These are phyloP conservation scores for Hysterangium stoloniferum DNA, from an alignment of 768 basidiomycete genomes.

Conservation along the genomic window DNA sequence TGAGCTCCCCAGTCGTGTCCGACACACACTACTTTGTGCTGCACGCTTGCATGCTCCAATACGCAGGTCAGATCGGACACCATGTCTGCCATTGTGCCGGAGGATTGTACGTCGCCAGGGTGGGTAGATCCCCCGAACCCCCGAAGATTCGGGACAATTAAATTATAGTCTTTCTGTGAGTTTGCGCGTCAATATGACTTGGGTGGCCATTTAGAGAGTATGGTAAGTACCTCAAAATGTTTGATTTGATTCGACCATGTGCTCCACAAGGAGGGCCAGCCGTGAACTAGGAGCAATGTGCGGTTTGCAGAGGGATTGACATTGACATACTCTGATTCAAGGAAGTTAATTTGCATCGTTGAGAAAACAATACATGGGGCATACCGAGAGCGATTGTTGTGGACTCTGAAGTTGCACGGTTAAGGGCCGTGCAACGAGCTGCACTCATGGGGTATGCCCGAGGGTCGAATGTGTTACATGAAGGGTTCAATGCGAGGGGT, in stretches of 20 bases:
- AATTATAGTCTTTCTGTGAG: slow-evolving; percentile 47
- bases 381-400: not conserved
- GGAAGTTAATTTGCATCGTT: too few species aligned
- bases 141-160: slow-evolving; percentile 56
- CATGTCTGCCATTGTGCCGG: slow-evolving; percentile 52
- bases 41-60: slow-evolving; percentile 41
- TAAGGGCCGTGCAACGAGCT: slow-evolving; percentile 6
- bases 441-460: not conserved
- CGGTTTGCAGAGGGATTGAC: slow-evolving; percentile 45
- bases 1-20: slow-evolving; percentile 74
- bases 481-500: not conserved
- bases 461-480: not conserved
- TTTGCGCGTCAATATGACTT: not conserved
- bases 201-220: not conserved
- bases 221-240: slow-evolving; percentile 43
- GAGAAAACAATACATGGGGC: too few species aligned
- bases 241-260: slow-evolving; percentile 67
- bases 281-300: slow-evolving; percentile 63
- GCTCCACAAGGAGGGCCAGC: slow-evolving; percentile 75
- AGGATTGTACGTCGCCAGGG: slow-evolving; percentile 52
- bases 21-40: slow-evolving; percentile 43
- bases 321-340: slow-evolving; percentile 63
- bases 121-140: slow-evolving; percentile 66
- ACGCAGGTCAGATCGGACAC: slow-evolving; percentile 59
- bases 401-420: not conserved